A percentile compares a stretch with the other conserved stretches of the same genome.
Evolutionary conservation across 441 rosid species (phyloP).

Genomic region (Bruguiera hainesii): DNA sequence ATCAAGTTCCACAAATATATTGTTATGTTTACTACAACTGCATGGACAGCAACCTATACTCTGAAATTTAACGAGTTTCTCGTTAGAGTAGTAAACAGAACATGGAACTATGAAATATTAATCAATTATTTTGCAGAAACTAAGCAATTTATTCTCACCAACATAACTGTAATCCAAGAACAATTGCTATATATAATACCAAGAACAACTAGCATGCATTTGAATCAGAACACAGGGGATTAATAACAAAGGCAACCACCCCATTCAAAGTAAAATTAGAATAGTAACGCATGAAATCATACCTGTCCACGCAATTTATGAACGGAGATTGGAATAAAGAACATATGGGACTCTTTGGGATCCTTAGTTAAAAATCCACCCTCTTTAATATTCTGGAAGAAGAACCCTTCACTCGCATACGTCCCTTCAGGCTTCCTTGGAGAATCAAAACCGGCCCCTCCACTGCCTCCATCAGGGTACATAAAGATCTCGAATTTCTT

Average conservation of each 20-base stretch:
- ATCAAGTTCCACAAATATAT: too few relatives aligned
- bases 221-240: not conserved
- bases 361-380: not conserved
- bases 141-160: too few relatives aligned
- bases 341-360: not conserved
- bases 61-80: too few relatives aligned
- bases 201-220: too few relatives aligned
- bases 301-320: not conserved
- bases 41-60: not conserved
- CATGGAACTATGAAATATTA: too few relatives aligned
- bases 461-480: not conserved
- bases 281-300: not conserved
- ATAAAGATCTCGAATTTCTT: not conserved
- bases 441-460: not conserved
- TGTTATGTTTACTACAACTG: too few relatives aligned
- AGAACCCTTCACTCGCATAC: conserved; percentile 6
- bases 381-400: not conserved
- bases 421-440: not conserved
- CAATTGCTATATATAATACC: too few relatives aligned
- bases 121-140: too few relatives aligned
- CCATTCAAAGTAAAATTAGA: not conserved
- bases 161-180: too few relatives aligned
- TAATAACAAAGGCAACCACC: not conserved
- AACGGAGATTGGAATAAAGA: conserved; percentile 2
- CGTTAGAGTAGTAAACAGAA: too few relatives aligned